Percentiles rank a stretch among this genome's conserved stretches.
These are phyloP conservation scores for Cyberlindnera subsufficiens DNA, from an alignment of 805 yeast species.

Conservation along the genomic window DNA sequence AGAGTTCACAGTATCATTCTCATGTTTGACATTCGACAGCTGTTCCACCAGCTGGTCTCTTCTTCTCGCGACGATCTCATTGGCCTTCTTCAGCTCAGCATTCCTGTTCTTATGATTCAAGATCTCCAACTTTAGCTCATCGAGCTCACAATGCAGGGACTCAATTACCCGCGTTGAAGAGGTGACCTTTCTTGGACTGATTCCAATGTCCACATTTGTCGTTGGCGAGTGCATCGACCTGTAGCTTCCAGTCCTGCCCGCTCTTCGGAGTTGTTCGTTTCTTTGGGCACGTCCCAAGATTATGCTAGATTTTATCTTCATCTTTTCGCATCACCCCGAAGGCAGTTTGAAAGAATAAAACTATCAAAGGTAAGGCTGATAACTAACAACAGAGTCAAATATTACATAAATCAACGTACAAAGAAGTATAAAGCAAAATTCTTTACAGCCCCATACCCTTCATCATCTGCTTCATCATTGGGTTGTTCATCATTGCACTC, in stretches of 20 bases:
- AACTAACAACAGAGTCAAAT: too few species aligned
- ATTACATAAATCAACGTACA: too few species aligned
- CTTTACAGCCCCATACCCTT: slow-evolving; percentile 36
- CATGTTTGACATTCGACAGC: slow-evolving; percentile 66
- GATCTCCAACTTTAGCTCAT: slow-evolving; percentile 39
- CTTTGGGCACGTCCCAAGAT: too few species aligned
- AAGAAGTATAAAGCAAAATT: too few species aligned
- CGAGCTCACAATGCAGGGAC: slow-evolving; percentile 41
- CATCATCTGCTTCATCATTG: slow-evolving; percentile 42
- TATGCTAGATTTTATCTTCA: background rate
- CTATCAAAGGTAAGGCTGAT: too few species aligned
- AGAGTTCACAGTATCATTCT: slow-evolving; percentile 68
- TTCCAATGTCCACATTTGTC: background rate
- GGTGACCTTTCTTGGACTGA: slow-evolving; percentile 5
- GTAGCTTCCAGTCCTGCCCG: background rate
- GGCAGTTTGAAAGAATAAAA: too few species aligned
- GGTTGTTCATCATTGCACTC: slow-evolving; percentile 33
- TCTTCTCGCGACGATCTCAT: slow-evolving; percentile 39
- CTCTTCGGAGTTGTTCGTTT: too few species aligned
- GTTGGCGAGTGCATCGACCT: background rate
- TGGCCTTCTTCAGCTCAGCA: slow-evolving; percentile 50
- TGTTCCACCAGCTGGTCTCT: slow-evolving; percentile 56
- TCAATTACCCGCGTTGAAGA: slow-evolving; percentile 32
- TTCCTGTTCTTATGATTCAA: slow-evolving; percentile 36
- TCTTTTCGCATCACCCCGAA: too few species aligned